Evolutionary conservation across 2,329 filamentous ascomycete species (phyloP).

Genomic region (Diplodia sapinea): DNA sequence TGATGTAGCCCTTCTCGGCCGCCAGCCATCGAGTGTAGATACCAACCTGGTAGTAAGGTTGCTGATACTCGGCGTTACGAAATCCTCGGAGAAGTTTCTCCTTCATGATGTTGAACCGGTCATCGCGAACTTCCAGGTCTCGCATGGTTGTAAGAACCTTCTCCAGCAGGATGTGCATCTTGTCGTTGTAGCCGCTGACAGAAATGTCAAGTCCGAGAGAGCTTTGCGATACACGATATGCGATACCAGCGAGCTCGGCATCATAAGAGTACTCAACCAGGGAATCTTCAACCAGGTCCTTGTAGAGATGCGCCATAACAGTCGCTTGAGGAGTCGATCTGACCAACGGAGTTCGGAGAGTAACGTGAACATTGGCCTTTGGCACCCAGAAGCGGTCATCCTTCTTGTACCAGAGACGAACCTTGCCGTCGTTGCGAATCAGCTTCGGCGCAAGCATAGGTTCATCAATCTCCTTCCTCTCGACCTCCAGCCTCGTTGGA

Average conservation of each 20-base stretch:
- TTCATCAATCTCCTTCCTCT: slow-evolving; percentile 86
- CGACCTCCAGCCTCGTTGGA: slow-evolving; percentile 88
- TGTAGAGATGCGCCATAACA: slow-evolving; percentile 79
- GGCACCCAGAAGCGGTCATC: slow-evolving; percentile 99
- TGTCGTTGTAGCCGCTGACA: slow-evolving; percentile 93
- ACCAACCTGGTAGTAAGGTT: slow-evolving; percentile 86
- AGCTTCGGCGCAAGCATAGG: slow-evolving; percentile 77
- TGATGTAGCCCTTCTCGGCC: slow-evolving; percentile 75
- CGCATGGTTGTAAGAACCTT: slow-evolving; percentile 85
- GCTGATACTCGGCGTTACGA: slow-evolving; percentile 85
- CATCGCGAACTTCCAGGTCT: slow-evolving; percentile 81
- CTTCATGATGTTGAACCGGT: slow-evolving; percentile 89
- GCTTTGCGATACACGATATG: slow-evolving; percentile 78
- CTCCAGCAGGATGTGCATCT: slow-evolving; percentile 86
- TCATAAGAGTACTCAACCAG: slow-evolving; percentile 95
- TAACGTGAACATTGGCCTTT: slow-evolving; percentile 85
- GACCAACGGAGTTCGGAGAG: slow-evolving; percentile 78
- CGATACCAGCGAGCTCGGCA: slow-evolving; percentile 86
- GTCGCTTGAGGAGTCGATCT: slow-evolving; percentile 77
- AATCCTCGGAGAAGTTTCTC: slow-evolving; percentile 78
- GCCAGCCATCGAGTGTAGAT: slow-evolving; percentile 83
- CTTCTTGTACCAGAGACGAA: slow-evolving; percentile 96
- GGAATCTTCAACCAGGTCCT: slow-evolving; percentile 84
- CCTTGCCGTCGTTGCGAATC: slow-evolving; percentile 80
- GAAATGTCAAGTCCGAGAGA: slow-evolving; percentile 76